Conservation (phyloP, 495 filamentous ascomycete species). For the Hypoxylon cercidicola region DNA sequence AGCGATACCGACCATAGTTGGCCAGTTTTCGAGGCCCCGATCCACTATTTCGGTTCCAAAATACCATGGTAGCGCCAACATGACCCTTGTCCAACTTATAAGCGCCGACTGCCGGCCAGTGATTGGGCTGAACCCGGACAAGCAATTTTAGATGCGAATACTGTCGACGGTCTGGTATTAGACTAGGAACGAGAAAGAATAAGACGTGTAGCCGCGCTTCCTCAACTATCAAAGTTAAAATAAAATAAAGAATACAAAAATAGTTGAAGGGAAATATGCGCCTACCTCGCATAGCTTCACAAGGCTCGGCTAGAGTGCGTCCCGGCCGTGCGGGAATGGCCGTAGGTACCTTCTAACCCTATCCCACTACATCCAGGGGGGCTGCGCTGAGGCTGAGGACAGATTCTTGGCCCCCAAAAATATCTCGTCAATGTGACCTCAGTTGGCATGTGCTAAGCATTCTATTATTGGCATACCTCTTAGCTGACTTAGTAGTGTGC, state of each 20-base stretch:
- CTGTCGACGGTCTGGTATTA: not conserved
- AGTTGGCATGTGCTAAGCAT: not conserved
- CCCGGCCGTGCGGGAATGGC: conserved; percentile 18
- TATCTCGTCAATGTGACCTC: conserved; percentile 18
- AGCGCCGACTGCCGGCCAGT: conserved; percentile 33
- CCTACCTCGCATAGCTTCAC: not conserved
- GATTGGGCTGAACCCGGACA: conserved; percentile 25
- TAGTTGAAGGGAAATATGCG: conserved; percentile 1
- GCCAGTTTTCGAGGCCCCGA: conserved; percentile 23
- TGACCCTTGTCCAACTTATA: conserved; percentile 32
- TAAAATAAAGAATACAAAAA: not conserved
- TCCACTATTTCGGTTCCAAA: conserved; percentile 32
- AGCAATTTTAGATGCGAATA: conserved; percentile 11
- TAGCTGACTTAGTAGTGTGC: conserved; percentile 7
- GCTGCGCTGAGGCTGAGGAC: conserved; percentile 46
- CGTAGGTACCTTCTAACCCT: not conserved
- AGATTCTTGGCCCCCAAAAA: conserved; percentile 28
- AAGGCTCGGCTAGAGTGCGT: conserved; percentile 1
- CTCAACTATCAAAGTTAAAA: not conserved
- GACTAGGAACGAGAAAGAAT: not conserved
- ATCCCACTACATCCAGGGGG: conserved; percentile 10
- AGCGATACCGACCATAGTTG: conserved; percentile 27
- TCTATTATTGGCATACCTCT: conserved; percentile 1
- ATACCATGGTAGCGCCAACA: conserved; percentile 22
- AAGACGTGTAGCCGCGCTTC: conserved; percentile 7